Base-by-base conservation (phyloP, 2,329 filamentous ascomycete species). In the Tolypocladium paradoxum region DNA sequence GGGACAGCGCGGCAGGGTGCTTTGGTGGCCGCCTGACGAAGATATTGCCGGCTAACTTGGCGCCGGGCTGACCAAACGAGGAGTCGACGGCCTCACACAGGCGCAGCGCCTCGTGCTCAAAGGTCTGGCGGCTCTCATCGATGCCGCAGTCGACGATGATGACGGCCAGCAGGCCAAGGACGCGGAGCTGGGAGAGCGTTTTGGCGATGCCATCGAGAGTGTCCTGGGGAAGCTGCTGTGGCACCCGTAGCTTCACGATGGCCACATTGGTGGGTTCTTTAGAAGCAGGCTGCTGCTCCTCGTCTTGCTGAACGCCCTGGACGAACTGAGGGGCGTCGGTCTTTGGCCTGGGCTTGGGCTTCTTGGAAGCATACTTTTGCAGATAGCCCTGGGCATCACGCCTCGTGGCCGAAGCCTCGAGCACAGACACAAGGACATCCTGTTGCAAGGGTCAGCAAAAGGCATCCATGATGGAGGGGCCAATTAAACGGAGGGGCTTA, bases 381-480 rank as follows among this genome's bases (percentile, higher is more conserved):
- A 99, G 78, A 65, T 96, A 99, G 37, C 88, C 84, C 69, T 88
- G 91, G 48, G 91, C 90, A 72, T 99, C 93, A 62, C 93, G 84
- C 70, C 91, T 95, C 0, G 92, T 96, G 6, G 91, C 88, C 12
- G 90, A 90, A 20, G 91, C 90, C 63, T 88, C 89, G 34, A 99
- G 76, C 4, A 97, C 81, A 18, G 90, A 91, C 34, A 95, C 78
- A 61, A 95, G 85, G 62, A 96, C 87, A 64, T 96, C 89, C 85
- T 90, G 58, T 14, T 12, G 48, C 22, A 27, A 14, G 7, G 7
- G 34, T 49, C 16, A 46, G 43, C 29, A 27, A 29, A 29, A 4
- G 2, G n/a, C 16, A 12, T 11, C 16, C 43, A 4, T 46, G 8
- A n/a, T n/a, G 38, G 7, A 2, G 16, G 16, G 6, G 40, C 12